These are phyloP conservation scores for Bombardia bombarda DNA, from an alignment of 495 filamentous ascomycete species.

Conservation along the genomic window DNA sequence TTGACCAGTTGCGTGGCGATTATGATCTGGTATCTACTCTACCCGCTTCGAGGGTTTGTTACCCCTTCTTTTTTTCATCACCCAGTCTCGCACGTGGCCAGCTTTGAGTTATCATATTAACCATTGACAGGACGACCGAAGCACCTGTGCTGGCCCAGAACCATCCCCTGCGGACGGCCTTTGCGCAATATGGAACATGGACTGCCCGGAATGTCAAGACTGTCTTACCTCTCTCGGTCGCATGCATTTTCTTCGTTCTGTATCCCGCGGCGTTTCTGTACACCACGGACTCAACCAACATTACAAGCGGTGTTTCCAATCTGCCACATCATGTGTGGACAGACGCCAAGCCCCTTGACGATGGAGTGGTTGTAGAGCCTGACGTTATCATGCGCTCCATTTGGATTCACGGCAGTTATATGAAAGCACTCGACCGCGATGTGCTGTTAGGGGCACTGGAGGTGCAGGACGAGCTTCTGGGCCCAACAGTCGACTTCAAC, in stretches of 20 bases:
- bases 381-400: constrained; percentile 52
- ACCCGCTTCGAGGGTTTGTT: constrained; percentile 54
- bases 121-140: constrained; percentile 46
- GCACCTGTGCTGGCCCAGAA: constrained; percentile 49
- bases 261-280: constrained; percentile 64
- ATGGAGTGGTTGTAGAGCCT: constrained; percentile 25
- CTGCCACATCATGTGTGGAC: constrained; percentile 74
- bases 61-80: constrained; percentile 8
- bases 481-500: constrained; percentile 42
- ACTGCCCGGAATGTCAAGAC: constrained; percentile 59
- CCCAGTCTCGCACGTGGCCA: too few species aligned
- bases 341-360: constrained; percentile 51
- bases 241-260: constrained; percentile 52
- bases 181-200: constrained; percentile 54
- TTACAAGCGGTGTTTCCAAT: constrained; percentile 49
- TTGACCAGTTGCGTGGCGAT: constrained; percentile 1
- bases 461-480: constrained; percentile 54
- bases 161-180: constrained; percentile 52
- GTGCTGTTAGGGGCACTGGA: constrained; percentile 53
- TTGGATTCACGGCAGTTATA: constrained; percentile 57
- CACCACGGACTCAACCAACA: constrained; percentile 50
- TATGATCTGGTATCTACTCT: constrained; percentile 58
- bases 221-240: constrained; percentile 55
- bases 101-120: too few species aligned
- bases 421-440: constrained; percentile 55